phyloP scores from a whole-genome alignment of 192 early-diverging fungal genomes.

The Coemansia sp. region DNA sequence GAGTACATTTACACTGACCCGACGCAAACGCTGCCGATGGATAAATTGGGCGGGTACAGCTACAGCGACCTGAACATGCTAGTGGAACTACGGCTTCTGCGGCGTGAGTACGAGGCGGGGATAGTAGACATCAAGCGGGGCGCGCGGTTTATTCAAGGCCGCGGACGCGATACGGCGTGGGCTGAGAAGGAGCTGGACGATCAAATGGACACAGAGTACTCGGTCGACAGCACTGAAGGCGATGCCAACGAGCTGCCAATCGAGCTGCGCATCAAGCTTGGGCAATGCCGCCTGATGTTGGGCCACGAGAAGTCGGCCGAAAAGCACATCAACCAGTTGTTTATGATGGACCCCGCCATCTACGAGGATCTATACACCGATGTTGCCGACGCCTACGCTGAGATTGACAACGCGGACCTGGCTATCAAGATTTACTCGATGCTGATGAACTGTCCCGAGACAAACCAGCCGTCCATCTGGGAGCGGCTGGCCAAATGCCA shows the following conservation, averaged over 20 bases:
- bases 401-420: constrained; percentile 16
- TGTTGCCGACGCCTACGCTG: constrained; percentile 29
- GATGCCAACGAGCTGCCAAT: constrained; percentile 64
- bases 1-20: constrained; percentile 30
- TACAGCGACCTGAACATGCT: constrained; percentile 82
- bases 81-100: constrained; percentile 81
- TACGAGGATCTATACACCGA: constrained; percentile 48
- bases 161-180: constrained; percentile 70
- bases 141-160: constrained; percentile 68
- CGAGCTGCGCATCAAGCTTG: constrained; percentile 86
- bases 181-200: constrained; percentile 50
- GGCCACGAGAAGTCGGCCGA: constrained; percentile 70
- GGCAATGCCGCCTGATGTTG: constrained; percentile 73
- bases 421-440: constrained; percentile 31
- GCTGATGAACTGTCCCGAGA: constrained; percentile 10
- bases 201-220: constrained; percentile 65
- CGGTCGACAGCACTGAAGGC: constrained; percentile 17
- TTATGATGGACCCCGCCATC: constrained; percentile 12
- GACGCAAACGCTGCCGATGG: constrained; percentile 42
- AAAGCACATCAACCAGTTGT: constrained; percentile 49
- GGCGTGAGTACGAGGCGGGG: constrained; percentile 74
- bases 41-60: constrained; percentile 66
- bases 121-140: constrained; percentile 73
- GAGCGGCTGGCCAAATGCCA: constrained; percentile 63
- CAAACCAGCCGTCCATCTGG: constrained; percentile 56